phyloP scores from a whole-genome alignment of 1,139 yeast genomes.

The Meyerozyma athensensis region DNA sequence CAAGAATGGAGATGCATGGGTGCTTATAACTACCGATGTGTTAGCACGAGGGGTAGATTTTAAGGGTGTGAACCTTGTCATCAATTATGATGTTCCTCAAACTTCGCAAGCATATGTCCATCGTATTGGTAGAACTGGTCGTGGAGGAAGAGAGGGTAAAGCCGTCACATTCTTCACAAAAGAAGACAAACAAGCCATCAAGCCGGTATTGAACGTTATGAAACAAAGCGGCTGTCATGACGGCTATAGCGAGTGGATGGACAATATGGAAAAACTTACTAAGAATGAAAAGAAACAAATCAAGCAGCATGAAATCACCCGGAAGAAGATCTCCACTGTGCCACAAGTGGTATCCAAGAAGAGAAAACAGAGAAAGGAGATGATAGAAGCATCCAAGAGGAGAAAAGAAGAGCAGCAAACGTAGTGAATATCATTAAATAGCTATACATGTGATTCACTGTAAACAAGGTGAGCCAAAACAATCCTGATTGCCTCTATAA shows the following conservation, averaged over 20 bases:
- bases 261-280: slow-evolving; percentile 62
- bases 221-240: slow-evolving; percentile 78
- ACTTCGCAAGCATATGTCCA: slow-evolving; percentile 94
- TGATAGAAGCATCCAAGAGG: slow-evolving; percentile 77
- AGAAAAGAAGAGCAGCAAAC: slow-evolving; percentile 36
- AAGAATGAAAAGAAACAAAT: slow-evolving; percentile 62
- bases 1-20: slow-evolving; percentile 91
- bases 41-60: slow-evolving; percentile 96
- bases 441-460: slow-evolving; percentile 7
- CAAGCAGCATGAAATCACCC: slow-evolving; percentile 55
- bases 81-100: slow-evolving; percentile 95
- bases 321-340: slow-evolving; percentile 82
- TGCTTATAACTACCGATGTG: slow-evolving; percentile 93
- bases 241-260: slow-evolving; percentile 78
- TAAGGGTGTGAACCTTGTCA: slow-evolving; percentile 89
- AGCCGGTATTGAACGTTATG: slow-evolving; percentile 90
- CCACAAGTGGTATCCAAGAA: slow-evolving; percentile 67
- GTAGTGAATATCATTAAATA: not conserved
- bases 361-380: slow-evolving; percentile 57
- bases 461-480: not conserved
- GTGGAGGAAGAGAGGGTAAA: slow-evolving; percentile 83
- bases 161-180: slow-evolving; percentile 93
- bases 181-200: slow-evolving; percentile 72
- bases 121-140: slow-evolving; percentile 97
- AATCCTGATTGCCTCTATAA: not conserved